These are phyloP conservation scores for Tolypocladium endophyticum DNA, from an alignment of 2,329 filamentous ascomycete genomes.

Conservation along the genomic window DNA sequence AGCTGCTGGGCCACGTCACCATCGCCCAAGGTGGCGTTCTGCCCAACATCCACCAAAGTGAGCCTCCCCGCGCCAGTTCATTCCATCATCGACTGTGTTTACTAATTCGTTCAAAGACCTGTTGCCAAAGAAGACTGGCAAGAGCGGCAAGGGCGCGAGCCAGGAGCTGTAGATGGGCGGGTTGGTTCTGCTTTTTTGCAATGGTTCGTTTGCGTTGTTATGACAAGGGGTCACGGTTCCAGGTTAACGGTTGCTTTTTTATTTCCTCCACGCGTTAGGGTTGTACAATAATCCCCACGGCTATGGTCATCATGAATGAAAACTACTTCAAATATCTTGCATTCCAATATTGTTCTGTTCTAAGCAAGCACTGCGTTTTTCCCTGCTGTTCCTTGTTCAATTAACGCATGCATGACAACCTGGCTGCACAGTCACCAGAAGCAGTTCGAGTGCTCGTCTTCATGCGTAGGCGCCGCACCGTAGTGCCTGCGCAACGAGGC, in stretches of 20 bases:
- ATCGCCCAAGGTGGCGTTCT: slow-evolving; percentile 96
- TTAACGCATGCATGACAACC: not conserved
- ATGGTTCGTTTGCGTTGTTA: slow-evolving; percentile 63
- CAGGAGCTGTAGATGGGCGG: slow-evolving; percentile 72
- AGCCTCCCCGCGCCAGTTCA: slow-evolving; percentile 23
- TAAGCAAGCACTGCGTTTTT: not conserved
- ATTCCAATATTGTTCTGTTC: not conserved
- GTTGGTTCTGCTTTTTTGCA: slow-evolving; percentile 39
- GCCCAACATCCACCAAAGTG: slow-evolving; percentile 96
- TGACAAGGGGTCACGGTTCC: slow-evolving; percentile 74
- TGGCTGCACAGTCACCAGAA: not conserved
- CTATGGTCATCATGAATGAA: slow-evolving; percentile 52
- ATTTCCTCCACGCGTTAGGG: slow-evolving; percentile 42
- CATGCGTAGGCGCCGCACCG: not conserved
- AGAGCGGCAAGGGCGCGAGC: slow-evolving; percentile 84
- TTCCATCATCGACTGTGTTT: slow-evolving; percentile 1
- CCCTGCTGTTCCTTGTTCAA: not conserved
- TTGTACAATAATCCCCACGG: slow-evolving; percentile 67
- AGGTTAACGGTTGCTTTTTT: slow-evolving; percentile 49
- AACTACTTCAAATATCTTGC: not conserved
- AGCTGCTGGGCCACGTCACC: slow-evolving; percentile 90
- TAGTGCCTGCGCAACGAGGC: not conserved
- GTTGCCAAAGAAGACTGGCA: slow-evolving; percentile 97
- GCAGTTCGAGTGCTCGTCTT: not conserved
- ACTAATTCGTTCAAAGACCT: slow-evolving; percentile 58